phyloP scores from a whole-genome alignment of 2,329 filamentous ascomycete genomes.

The Microdochium bolleyi region DNA sequence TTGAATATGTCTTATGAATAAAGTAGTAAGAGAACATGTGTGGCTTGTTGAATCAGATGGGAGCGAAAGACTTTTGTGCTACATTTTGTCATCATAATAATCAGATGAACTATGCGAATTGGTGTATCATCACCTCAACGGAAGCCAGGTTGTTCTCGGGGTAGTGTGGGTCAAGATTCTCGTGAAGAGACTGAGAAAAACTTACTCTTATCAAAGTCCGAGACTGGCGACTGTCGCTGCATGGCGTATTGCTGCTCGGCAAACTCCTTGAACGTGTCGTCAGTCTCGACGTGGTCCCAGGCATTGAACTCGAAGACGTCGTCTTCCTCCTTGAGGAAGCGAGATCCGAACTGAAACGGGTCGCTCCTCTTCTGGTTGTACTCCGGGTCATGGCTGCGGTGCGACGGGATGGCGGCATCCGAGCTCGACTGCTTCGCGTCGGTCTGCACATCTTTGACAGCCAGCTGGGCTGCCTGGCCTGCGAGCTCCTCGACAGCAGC shows the following conservation, averaged over 20 bases:
- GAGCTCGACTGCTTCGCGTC: conserved; percentile 10
- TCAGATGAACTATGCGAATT: conserved; percentile 67
- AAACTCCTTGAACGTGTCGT: conserved; percentile 80
- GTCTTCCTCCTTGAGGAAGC: conserved; percentile 74
- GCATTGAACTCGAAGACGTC: conserved; percentile 97
- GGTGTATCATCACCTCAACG: conserved; percentile 42
- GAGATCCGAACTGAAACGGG: conserved; percentile 92
- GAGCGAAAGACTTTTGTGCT: conserved; percentile 61
- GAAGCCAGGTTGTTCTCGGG: conserved; percentile 13
- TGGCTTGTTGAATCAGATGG: conserved; percentile 50
- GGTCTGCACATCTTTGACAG: conserved; percentile 13
- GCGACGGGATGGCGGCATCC: conserved; percentile 35
- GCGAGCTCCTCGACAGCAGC: conserved; percentile 16
- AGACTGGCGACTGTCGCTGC: conserved; percentile 81
- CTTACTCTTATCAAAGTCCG: conserved; percentile 83
- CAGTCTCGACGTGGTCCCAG: conserved; percentile 96
- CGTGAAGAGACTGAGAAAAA: conserved; percentile 10
- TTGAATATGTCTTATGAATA: conserved; percentile 3
- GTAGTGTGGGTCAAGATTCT: not conserved
- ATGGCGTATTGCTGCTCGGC: conserved; percentile 75
- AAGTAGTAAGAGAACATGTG: conserved; percentile 2
- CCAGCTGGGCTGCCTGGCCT: conserved; percentile 15
- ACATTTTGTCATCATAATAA: conserved; percentile 52
- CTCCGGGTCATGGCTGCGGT: conserved; percentile 63
- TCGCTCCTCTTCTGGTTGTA: conserved; percentile 80